Conservation (phyloP, 345 rosid species). For the Odontarrhena argentea region DNA sequence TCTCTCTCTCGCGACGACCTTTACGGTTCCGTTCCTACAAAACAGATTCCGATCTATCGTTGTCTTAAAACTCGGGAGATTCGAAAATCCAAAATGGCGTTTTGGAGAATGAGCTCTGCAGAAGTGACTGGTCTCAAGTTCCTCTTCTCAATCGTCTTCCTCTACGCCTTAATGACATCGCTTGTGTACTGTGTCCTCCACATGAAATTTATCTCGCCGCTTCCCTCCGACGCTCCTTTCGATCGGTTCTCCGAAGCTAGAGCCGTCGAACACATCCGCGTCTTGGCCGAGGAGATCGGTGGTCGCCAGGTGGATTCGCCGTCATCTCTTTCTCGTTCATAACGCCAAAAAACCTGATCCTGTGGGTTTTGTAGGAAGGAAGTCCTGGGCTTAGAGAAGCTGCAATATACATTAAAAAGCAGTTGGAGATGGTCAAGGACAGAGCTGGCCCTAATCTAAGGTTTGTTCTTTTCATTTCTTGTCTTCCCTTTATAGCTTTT, state of each 20-base stretch:
- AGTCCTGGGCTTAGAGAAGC: constrained; percentile 83
- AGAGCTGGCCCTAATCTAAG: constrained; percentile 77
- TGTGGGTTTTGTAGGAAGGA: constrained; percentile 66
- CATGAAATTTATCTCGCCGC: constrained; percentile 68
- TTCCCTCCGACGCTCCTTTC: constrained; percentile 74
- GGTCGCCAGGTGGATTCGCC: constrained; percentile 77
- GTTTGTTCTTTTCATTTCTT: constrained; percentile 37
- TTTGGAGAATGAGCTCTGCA: constrained; percentile 48
- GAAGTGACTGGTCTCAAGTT: constrained; percentile 70
- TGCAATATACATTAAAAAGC: constrained; percentile 69
- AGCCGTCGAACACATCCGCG: constrained; percentile 85
- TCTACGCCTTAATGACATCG: constrained; percentile 68
- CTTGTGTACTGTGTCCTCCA: constrained; percentile 60
- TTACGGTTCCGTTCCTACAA: constrained; percentile 12
- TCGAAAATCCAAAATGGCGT: constrained; percentile 50
- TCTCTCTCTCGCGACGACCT: neutral
- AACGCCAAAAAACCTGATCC: neutral
- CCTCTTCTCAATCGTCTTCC: constrained; percentile 50
- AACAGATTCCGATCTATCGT: constrained; percentile 17
- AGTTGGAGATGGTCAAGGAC: constrained; percentile 66
- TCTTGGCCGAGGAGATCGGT: constrained; percentile 65
- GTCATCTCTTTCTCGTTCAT: neutral
- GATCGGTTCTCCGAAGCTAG: constrained; percentile 94
- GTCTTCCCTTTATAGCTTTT: neutral
- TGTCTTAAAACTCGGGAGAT: constrained; percentile 21